Evolutionary conservation across 352 stramenopile species (phyloP), one percentile per base, ranked within the genome.

Genomic region (Aphanomyces euteiches): DNA sequence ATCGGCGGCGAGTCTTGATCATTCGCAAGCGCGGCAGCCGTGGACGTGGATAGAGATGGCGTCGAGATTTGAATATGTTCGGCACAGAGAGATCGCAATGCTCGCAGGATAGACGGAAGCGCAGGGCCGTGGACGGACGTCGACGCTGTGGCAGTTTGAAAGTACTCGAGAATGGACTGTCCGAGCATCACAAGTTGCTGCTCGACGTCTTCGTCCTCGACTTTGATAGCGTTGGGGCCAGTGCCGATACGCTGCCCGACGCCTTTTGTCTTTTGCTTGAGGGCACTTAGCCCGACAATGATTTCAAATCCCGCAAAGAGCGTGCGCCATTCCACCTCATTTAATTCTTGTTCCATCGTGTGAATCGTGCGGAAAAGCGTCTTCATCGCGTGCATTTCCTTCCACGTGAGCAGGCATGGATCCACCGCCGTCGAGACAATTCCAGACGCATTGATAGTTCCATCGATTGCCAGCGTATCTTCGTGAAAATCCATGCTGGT

Each of bases 351-450:
- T 43, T 91, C 84, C 85, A 95, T 95, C 40, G 92, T 89, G 56
- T 95, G 87, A 15, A 87, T 86, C 15, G 87, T 83, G 21, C 83
- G 84, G 59, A 92, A 93, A 17, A 95, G 74, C 10, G 85, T 83
- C 67, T 95, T 95, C 87, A 95, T 95, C n/a, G 87, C 87, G 47
- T 93, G 87, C 38, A 95, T 83, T 73, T 95, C 84, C 37, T 85
- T 80, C 87, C 87, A 95, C 48, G 78, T 92, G 54, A 70, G 19
- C 15, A 70, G 19, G 15, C 43, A 56, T 34, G 56, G 43, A 8
- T 69, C 63, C 2, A 28, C 5, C 4, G n/a, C 10, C 2, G 37
- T 8, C 17, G n/a, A 41, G 7, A 56, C 12, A 7, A 34, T 4
- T 37, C 21, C 21, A 5, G 10, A 7, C 19, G 37, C 39, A 7